These are phyloP conservation scores for Hanseniaspora guilliermondii DNA, from an alignment of 805 yeast genomes.

Conservation along the genomic window DNA sequence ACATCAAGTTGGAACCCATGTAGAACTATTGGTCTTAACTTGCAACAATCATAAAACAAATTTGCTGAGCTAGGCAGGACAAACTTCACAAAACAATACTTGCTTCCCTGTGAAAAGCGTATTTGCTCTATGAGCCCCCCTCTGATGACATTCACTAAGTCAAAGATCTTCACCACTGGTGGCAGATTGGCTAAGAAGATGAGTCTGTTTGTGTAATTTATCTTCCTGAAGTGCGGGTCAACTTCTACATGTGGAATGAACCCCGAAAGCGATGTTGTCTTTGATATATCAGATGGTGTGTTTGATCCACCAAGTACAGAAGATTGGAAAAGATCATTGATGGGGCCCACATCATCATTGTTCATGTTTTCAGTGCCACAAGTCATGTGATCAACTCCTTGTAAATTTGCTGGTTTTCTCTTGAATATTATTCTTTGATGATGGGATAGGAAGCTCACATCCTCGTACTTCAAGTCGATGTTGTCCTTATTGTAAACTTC, in stretches of 20 bases:
- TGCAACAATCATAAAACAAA: conserved; percentile 47
- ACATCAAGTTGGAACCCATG: conserved; percentile 52
- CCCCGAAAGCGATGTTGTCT: background rate
- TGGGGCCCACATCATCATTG: background rate
- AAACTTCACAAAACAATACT: conserved; percentile 58
- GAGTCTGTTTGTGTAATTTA: conserved; percentile 40
- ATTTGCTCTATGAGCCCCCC: conserved; percentile 64
- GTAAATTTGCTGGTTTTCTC: background rate
- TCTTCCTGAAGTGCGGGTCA: background rate
- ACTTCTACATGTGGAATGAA: background rate
- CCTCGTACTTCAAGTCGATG: background rate
- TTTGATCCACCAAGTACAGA: background rate
- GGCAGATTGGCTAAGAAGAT: conserved; percentile 58
- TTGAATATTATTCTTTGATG: background rate
- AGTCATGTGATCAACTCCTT: background rate
- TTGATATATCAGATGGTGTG: background rate
- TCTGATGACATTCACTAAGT: conserved; percentile 60
- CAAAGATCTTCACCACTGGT: conserved; percentile 53
- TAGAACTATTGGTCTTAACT: conserved; percentile 42
- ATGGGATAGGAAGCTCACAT: background rate
- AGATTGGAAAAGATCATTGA: background rate
- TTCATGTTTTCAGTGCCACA: background rate
- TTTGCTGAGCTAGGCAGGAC: conserved; percentile 53
- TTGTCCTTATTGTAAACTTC: background rate
- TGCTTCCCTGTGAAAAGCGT: conserved; percentile 39